Evolutionary conservation across 306 rosid genomes (phyloP).

Genomic region (Dalbergia oliveri): DNA sequence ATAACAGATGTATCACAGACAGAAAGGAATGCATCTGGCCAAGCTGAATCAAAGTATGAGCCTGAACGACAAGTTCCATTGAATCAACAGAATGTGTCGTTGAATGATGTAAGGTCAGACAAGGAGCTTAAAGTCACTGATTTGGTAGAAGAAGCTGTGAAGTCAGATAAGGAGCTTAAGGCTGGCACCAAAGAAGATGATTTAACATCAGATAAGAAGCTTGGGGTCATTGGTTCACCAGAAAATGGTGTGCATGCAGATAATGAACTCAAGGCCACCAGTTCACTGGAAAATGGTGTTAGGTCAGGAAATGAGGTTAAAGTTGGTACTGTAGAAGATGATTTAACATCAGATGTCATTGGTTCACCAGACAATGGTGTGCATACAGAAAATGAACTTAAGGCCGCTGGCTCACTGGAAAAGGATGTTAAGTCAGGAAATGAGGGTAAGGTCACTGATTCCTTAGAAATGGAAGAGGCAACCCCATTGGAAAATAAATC

Average conservation of each 20-base stretch:
- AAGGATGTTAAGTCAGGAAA: too few relatives aligned
- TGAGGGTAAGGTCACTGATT: background rate
- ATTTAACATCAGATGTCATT: too few relatives aligned
- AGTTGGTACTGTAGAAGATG: background rate
- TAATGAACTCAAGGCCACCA: conserved; percentile 29
- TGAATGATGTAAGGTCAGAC: conserved; percentile 43
- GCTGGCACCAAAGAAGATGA: conserved; percentile 9
- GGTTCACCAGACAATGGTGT: too few relatives aligned
- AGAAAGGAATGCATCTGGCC: conserved; percentile 33
- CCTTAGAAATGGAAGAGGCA: conserved; percentile 29
- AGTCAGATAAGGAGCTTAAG: conserved; percentile 25
- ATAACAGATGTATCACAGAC: conserved; percentile 35
- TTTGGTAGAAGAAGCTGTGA: conserved; percentile 42
- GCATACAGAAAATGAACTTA: too few relatives aligned
- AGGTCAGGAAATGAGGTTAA: conserved; percentile 3
- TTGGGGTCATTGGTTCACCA: conserved; percentile 40
- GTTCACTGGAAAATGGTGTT: conserved; percentile 31
- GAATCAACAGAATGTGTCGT: conserved; percentile 43
- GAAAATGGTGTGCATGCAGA: conserved; percentile 22
- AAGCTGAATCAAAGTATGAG: conserved; percentile 45
- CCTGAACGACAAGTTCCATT: conserved; percentile 41
- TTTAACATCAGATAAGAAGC: conserved; percentile 55
- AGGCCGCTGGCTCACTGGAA: too few relatives aligned
- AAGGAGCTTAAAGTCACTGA: conserved; percentile 29
- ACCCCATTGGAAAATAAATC: conserved; percentile 23